Conservation (phyloP, 1,139 yeast genomes). For the Candida sanyaensis region DNA sequence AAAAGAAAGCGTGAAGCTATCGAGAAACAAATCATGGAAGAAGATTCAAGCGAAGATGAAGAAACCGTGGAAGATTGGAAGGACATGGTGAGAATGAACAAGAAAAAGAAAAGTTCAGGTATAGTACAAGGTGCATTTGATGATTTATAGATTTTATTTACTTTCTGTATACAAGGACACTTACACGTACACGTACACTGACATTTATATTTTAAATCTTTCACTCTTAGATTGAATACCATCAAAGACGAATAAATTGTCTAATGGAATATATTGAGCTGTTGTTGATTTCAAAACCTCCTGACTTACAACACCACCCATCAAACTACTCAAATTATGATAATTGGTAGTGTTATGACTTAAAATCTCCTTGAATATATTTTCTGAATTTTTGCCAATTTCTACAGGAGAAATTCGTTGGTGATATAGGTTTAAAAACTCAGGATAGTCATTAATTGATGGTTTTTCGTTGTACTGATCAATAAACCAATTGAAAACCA, state of each 20-base stretch:
- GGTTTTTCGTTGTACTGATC: constrained; percentile 22
- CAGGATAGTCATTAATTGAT: constrained; percentile 19
- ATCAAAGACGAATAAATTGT: constrained; percentile 66
- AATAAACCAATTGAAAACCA: constrained; percentile 28
- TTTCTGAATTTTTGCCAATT: constrained; percentile 17
- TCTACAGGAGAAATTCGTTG: constrained; percentile 11
- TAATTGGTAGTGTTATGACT: constrained; percentile 32
- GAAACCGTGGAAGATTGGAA: constrained; percentile 83
- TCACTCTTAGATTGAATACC: constrained; percentile 58
- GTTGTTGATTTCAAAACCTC: constrained; percentile 69
- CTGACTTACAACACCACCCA: constrained; percentile 82
- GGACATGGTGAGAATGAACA: constrained; percentile 66
- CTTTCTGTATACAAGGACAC: neutral
- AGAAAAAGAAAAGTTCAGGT: constrained; percentile 38
- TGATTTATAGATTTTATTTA: constrained; percentile 48
- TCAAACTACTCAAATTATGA: constrained; percentile 41
- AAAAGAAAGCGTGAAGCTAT: constrained; percentile 64
- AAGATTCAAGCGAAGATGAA: constrained; percentile 48
- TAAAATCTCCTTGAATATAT: constrained; percentile 31
- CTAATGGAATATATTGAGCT: constrained; percentile 72
- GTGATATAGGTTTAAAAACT: constrained; percentile 21
- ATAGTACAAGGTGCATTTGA: constrained; percentile 64
- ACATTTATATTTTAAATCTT: constrained; percentile 43
- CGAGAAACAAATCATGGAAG: constrained; percentile 55
- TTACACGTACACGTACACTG: neutral